Percentiles rank a stretch among this genome's conserved stretches.
These are phyloP conservation scores for Collybia nuda DNA, from an alignment of 768 basidiomycete genomes.

Conservation along the genomic window DNA sequence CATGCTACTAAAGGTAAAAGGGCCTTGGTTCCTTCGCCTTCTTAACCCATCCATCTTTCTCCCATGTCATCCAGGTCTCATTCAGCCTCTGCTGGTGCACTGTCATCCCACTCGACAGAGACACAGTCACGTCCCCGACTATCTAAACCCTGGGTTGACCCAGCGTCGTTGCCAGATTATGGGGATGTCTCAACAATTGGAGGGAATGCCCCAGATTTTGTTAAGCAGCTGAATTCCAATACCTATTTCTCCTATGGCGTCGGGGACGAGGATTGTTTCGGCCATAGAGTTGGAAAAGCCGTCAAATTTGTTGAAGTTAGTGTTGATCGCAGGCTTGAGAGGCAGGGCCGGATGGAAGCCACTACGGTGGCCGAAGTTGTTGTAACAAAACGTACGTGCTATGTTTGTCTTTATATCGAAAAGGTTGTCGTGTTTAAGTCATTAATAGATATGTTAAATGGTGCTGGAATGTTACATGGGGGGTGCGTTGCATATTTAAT, in stretches of 20 bases:
- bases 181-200: slow-evolving; percentile 54
- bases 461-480: slow-evolving; percentile 76
- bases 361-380: slow-evolving; percentile 61
- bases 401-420: slow-evolving; percentile 3
- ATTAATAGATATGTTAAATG: slow-evolving; percentile 66
- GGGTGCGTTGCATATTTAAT: slow-evolving; percentile 73
- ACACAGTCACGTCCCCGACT: slow-evolving; percentile 21
- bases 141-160: slow-evolving; percentile 62
- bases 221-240: slow-evolving; percentile 69
- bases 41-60: slow-evolving; percentile 6
- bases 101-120: slow-evolving; percentile 23
- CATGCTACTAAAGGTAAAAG: slow-evolving; percentile 19
- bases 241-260: slow-evolving; percentile 73
- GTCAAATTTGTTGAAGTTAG: slow-evolving; percentile 64
- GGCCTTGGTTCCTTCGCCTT: slow-evolving; percentile 6
- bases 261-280: slow-evolving; percentile 61
- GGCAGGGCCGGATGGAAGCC: slow-evolving; percentile 56
- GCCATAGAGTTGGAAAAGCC: slow-evolving; percentile 55
- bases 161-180: slow-evolving; percentile 56
- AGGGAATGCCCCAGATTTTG: slow-evolving; percentile 62
- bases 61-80: slow-evolving; percentile 32
- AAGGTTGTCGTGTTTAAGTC: neutral
- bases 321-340: slow-evolving; percentile 43
- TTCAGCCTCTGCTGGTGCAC: slow-evolving; percentile 19
- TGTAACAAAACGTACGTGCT: slow-evolving; percentile 56